Base-by-base conservation (phyloP, 129 eudicot genomes). In the Flaveria bidentis region DNA sequence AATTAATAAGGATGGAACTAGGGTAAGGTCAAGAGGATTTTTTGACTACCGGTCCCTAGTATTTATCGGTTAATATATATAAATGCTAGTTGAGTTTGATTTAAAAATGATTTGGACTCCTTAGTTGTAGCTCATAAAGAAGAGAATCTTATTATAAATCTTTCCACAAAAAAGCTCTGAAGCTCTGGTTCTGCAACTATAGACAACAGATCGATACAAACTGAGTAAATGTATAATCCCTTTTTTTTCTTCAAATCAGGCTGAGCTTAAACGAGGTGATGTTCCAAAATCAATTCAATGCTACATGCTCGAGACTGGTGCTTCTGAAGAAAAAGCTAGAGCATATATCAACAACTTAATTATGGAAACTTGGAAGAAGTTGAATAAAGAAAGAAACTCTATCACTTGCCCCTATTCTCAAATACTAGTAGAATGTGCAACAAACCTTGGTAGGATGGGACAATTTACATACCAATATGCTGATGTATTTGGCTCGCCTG, bases 211-310 rank as follows among this genome's bases (percentile, higher is more conserved):
- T 36, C 7, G 41, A 36, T 13, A 12, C 25, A 13, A 28, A 25
- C 26, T 4, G 1, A 28, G 42, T 6, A 14, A 26, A 61, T 12
- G 23, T 18, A 13, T 14, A 26, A 25, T 62, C 18, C 8, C 2
- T 2, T 55, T 55, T 26, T 23, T 50, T 50, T 71, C 23, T 23
- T 20, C 7, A 17, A 22, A 23, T 55, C 56, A 85, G 89, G 82
- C 76, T 6, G 89, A 82, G 63, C 22, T 78, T 76, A 30, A 82
- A 65, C 76, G 86, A 79, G 89, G 86, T 0, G 89, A 82, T 30
- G 72, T 74, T 10, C 82, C 89, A 41, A 79, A 79, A 67, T 75
- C 84, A 50, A 46, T 85, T 18, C 75, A 85, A 47, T 85, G 89
- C 56, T 82, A 82, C 77, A 85, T 82, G 84, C 82, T 71, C 11